Evolutionary conservation across 2,329 filamentous ascomycete genomes (phyloP), one percentile per base, ranked within the genome.

Genomic region (Pestalotiopsis sp.): DNA sequence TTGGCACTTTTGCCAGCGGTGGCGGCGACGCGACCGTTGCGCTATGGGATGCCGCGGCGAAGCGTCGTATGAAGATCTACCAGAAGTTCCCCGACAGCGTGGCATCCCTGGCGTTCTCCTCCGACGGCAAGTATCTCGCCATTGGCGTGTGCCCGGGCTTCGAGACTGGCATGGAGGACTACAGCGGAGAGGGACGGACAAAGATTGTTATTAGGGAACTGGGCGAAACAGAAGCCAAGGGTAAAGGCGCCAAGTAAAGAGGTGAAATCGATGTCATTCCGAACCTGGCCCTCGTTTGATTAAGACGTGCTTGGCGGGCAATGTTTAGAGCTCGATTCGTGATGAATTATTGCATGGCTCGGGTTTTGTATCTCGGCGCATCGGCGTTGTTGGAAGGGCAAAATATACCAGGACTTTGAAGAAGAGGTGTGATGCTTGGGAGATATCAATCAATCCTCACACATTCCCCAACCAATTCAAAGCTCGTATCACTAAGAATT

Each of bases 1-100:
- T 89, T 76, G 93, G 93, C 70, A 97, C 94, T 0, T 97, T 98
- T 79, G 95, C 94, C 0, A 94, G 92, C 13, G 95, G 93, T 36
- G 95, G 95, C 59, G 95, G 94, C 38, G 95, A 98, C 77, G 93
- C 94, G 45, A 93, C 95, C 9, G 94, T 97, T n/a, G 93, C 93
- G 4, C 82, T 98, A 58, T 98, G 95, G 95, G 95, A 98, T 78
- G 94, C 93, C 11, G 91, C 94, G 74, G 93, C 93, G 67, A 98
- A 97, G 88, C 87, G 94, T 75, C 89, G 95, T 78, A 93, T 98
- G 79, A 89, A 93, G 77, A 93, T 97, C 78, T 97, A 97, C 79
- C 93, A 94, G 75, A 92, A 93, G 76, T 94, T 95, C 68, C 87
- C 91, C 17, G 90, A 94, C 58, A 94, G 91, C 75, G 89, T 98